phyloP scores from a whole-genome alignment of 139 green algal genomes.

The Tetraselmis chui region DNA sequence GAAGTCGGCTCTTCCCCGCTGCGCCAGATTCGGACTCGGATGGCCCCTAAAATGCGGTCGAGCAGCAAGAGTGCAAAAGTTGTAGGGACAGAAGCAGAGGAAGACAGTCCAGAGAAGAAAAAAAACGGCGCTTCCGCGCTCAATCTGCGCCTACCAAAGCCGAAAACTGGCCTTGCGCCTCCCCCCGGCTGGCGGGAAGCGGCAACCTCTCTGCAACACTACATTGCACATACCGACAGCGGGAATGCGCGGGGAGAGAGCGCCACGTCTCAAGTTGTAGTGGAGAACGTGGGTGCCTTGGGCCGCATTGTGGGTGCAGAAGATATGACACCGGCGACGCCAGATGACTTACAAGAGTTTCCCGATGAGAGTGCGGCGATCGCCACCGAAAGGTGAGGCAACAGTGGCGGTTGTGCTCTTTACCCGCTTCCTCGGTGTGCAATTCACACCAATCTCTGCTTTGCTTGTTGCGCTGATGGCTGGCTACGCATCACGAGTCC shows the following conservation, averaged over 20 bases:
- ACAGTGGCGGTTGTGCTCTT: no score
- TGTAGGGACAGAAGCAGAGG: not conserved
- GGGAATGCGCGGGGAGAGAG: not conserved
- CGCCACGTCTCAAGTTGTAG: not conserved
- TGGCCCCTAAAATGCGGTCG: not conserved
- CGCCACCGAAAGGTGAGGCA: not conserved
- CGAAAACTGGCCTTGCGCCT: not conserved
- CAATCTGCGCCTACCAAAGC: not conserved
- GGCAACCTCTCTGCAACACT: not conserved
- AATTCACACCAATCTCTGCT: not conserved
- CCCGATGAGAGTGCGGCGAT: not conserved
- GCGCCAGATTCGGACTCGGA: not conserved
- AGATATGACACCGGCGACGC: not conserved
- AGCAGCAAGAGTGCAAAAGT: not conserved
- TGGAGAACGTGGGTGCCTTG: not conserved
- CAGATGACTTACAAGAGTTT: not conserved
- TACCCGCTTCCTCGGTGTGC: no score
- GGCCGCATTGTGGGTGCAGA: not conserved
- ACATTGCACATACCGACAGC: not conserved
- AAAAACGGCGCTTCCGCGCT: not conserved
- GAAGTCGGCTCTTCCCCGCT: no score
- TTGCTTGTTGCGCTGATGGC: not conserved
- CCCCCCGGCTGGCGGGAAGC: not conserved
- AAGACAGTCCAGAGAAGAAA: not conserved
- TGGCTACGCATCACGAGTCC: not conserved